Percentiles rank a stretch among this genome's conserved stretches.
Conservation (phyloP, 2,329 filamentous ascomycete genomes). For the Curvularia hawaiiensis region DNA sequence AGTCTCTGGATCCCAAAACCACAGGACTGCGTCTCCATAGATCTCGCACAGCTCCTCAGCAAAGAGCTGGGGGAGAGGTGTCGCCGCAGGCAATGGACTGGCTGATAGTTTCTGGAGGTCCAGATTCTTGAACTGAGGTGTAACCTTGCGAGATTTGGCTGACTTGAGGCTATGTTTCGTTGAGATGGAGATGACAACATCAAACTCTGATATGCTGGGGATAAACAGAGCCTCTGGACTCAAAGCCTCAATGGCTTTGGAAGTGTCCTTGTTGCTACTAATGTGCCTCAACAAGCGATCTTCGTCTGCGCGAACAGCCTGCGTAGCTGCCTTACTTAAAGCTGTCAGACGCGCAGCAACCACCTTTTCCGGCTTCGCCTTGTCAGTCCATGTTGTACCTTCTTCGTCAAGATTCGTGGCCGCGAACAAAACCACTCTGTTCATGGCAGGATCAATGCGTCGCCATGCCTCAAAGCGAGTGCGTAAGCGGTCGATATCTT, state of each 20-base stretch:
- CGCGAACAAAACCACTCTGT: constrained; percentile 78
- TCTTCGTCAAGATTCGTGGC: constrained; percentile 79
- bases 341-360: constrained; percentile 82
- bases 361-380: constrained; percentile 73
- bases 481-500: constrained; percentile 66
- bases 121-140: constrained; percentile 78
- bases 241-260: constrained; percentile 10
- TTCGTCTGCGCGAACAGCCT: constrained; percentile 56
- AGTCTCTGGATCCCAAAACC: constrained; percentile 72
- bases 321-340: constrained; percentile 73
- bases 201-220: constrained; percentile 76
- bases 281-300: constrained; percentile 51
- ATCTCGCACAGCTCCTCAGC: constrained; percentile 68
- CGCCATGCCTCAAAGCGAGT: constrained; percentile 83
- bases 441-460: constrained; percentile 86
- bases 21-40: constrained; percentile 74
- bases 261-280: constrained; percentile 13
- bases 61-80: constrained; percentile 67
- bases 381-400: constrained; percentile 80
- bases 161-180: constrained; percentile 53
- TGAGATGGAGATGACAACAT: constrained; percentile 79
- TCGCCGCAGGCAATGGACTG: constrained; percentile 49
- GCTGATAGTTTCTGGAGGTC: constrained; percentile 54
- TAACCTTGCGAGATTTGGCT: constrained; percentile 38
- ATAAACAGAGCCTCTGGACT: constrained; percentile 69